A percentile compares a stretch with the other conserved stretches of the same genome.
phyloP scores from a whole-genome alignment of 495 filamentous ascomycete species.

The Hyaloscypha hepaticicola region DNA sequence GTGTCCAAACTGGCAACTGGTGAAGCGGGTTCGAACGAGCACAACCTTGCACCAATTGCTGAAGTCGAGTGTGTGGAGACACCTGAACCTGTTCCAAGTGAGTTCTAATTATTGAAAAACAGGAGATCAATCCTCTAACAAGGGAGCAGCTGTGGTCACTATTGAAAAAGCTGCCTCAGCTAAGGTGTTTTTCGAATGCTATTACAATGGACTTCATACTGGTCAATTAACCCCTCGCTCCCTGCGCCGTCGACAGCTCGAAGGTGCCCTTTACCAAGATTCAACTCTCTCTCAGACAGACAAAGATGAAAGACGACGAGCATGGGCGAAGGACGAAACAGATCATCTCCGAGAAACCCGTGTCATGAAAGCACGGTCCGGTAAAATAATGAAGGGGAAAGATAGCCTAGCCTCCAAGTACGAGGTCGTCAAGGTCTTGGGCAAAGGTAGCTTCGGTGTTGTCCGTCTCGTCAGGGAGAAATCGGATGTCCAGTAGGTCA shows the following conservation, averaged over 20 bases:
- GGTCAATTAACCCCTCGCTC: conserved; percentile 56
- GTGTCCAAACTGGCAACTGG: conserved; percentile 7
- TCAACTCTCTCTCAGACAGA: conserved; percentile 55
- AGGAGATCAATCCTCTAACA: neutral
- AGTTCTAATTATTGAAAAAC: conserved; percentile 17
- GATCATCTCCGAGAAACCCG: conserved; percentile 74
- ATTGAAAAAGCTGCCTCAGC: conserved; percentile 76
- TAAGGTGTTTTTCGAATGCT: conserved; percentile 83
- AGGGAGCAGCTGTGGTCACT: conserved; percentile 55
- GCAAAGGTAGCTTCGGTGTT: conserved; percentile 92
- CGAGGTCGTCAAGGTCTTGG: conserved; percentile 80
- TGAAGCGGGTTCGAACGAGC: conserved; percentile 23
- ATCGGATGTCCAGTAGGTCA: conserved; percentile 25
- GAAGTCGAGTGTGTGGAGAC: conserved; percentile 22
- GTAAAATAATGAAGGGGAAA: conserved; percentile 20
- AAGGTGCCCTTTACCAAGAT: conserved; percentile 56
- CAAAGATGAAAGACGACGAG: conserved; percentile 48
- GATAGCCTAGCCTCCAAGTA: conserved; percentile 56
- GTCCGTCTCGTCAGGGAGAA: conserved; percentile 79
- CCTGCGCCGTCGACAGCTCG: conserved; percentile 65
- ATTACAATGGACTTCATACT: conserved; percentile 68
- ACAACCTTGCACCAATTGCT: conserved; percentile 25
- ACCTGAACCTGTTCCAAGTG: conserved; percentile 30
- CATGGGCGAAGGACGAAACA: conserved; percentile 66
- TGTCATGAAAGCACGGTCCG: conserved; percentile 56